Evolutionary conservation across 2,329 filamentous ascomycete genomes (phyloP).

Genomic region (Sporothrix protearum): DNA sequence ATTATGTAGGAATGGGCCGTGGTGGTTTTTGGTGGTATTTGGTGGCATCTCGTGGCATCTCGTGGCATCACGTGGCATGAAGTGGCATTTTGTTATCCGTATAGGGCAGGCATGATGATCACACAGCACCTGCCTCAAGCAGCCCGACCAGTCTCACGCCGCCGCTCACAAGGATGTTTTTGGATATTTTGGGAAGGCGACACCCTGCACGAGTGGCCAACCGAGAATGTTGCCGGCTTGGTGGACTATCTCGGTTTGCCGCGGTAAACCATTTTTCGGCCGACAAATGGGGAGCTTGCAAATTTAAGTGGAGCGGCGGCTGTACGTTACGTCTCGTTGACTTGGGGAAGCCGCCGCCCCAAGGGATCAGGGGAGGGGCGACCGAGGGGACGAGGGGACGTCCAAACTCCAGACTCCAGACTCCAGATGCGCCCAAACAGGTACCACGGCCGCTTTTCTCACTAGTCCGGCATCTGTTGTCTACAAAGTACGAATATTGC

Average conservation of each 20-base stretch:
- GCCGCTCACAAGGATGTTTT: background rate
- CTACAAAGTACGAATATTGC: background rate
- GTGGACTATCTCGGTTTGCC: slow-evolving; percentile 23
- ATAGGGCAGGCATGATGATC: background rate
- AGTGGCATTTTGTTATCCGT: background rate
- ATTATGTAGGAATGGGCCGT: background rate
- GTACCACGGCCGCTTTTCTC: background rate
- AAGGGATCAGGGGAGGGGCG: slow-evolving; percentile 9
- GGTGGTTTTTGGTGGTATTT: background rate
- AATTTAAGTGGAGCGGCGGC: slow-evolving; percentile 14
- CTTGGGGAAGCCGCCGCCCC: slow-evolving; percentile 17
- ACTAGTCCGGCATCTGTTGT: too few relatives aligned
- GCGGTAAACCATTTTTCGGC: slow-evolving; percentile 23
- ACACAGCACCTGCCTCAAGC: slow-evolving; percentile 7
- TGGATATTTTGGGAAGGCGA: slow-evolving; percentile 9
- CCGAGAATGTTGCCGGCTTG: slow-evolving; percentile 19
- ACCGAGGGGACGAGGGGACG: background rate
- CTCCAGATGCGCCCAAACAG: background rate
- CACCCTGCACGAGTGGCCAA: slow-evolving; percentile 1
- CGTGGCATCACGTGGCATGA: background rate
- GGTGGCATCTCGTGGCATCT: background rate
- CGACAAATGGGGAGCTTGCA: slow-evolving; percentile 9
- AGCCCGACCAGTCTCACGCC: background rate
- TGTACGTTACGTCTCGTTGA: background rate
- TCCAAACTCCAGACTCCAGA: too few relatives aligned